phyloP scores from a whole-genome alignment of 768 basidiomycete species.

The Boletus pseudopeckii region DNA sequence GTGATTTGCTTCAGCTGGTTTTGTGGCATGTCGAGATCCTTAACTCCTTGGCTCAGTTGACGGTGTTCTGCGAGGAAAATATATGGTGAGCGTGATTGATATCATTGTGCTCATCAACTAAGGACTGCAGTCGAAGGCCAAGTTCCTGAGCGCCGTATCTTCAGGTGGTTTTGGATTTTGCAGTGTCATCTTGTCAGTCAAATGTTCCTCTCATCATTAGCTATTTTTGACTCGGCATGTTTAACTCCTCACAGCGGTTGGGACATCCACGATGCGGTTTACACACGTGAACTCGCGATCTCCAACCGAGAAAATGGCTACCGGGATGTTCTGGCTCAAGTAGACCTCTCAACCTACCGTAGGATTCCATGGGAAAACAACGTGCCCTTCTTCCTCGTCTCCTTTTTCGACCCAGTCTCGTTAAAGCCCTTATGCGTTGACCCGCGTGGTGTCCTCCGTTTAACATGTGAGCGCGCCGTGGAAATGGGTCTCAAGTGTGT shows the following conservation, averaged over 20 bases:
- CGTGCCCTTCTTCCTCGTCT: constrained; percentile 90
- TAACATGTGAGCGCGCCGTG: constrained; percentile 49
- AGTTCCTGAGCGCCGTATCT: constrained; percentile 79
- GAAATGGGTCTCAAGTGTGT: constrained; percentile 57
- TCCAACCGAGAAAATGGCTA: constrained; percentile 93
- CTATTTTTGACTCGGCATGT: neutral
- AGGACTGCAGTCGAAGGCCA: constrained; percentile 73
- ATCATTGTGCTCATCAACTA: constrained; percentile 4
- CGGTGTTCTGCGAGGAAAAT: constrained; percentile 92
- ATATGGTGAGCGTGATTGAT: constrained; percentile 54
- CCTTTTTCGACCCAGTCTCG: constrained; percentile 86
- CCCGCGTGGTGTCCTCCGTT: constrained; percentile 77
- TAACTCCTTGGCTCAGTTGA: constrained; percentile 55
- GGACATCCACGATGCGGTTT: constrained; percentile 89
- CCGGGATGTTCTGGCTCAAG: constrained; percentile 78
- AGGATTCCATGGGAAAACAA: constrained; percentile 90
- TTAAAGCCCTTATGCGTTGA: constrained; percentile 74
- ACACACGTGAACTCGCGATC: constrained; percentile 81
- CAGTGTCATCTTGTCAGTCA: constrained; percentile 83
- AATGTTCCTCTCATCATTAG: neutral
- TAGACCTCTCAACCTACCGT: constrained; percentile 86
- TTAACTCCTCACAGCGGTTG: constrained; percentile 54
- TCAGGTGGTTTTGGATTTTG: constrained; percentile 91
- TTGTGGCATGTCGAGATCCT: constrained; percentile 3
- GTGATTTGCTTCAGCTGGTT: constrained; percentile 36